Conservation (phyloP, 78 protist species). For the Dictyostelium purpureum region DNA sequence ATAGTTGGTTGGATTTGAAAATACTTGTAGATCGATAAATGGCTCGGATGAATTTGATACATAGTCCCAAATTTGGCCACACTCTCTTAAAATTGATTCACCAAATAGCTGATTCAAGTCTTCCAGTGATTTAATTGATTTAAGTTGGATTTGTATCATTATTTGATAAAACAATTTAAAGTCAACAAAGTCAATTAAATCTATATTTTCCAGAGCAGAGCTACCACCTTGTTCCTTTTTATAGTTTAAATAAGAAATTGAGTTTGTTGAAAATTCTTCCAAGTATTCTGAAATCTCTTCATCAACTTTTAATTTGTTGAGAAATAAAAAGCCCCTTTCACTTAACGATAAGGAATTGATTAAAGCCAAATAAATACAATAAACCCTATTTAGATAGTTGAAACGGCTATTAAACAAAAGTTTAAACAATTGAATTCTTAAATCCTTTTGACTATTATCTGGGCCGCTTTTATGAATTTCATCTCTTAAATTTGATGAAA, state of each 20-base stretch:
- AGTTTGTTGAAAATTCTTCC: background rate
- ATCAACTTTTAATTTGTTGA: background rate
- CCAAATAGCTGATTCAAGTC: background rate
- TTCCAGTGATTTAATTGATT: background rate
- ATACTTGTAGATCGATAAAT: background rate
- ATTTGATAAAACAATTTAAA: conserved; percentile 14
- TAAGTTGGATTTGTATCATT: background rate
- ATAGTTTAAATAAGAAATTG: background rate
- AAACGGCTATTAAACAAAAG: background rate
- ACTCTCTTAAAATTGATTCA: background rate
- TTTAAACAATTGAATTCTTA: background rate
- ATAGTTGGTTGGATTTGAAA: background rate
- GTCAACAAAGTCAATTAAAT: conserved; percentile 8
- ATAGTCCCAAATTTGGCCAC: background rate
- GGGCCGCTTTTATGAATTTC: background rate
- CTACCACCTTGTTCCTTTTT: background rate
- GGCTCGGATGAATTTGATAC: background rate
- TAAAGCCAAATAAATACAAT: conserved; percentile 1
- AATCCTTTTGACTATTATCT: background rate
- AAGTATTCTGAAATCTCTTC: background rate
- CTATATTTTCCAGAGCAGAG: background rate
- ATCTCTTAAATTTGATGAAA: background rate
- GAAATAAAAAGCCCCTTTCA: background rate
- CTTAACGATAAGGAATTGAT: background rate
- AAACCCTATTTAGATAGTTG: background rate